A percentile compares a stretch with the other conserved stretches of the same genome.
These are phyloP conservation scores for Sclerospora graminicola DNA, from an alignment of 352 stramenopile genomes.

Conservation along the genomic window DNA sequence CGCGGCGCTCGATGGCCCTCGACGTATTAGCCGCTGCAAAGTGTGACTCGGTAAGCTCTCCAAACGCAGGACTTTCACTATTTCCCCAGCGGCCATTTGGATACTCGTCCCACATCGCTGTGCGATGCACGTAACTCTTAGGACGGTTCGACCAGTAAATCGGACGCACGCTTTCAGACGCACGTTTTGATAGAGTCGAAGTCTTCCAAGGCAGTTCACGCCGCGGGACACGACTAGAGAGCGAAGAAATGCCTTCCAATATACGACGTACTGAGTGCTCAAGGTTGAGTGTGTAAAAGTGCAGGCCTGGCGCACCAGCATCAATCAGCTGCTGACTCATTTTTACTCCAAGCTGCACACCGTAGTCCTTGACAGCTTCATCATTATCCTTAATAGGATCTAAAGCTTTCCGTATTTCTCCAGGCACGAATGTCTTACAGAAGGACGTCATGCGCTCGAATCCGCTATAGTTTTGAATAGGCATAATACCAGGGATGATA, in stretches of 20 bases:
- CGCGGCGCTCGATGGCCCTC: conserved; percentile 63
- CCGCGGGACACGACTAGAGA: conserved; percentile 38
- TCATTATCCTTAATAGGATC: conserved; percentile 94
- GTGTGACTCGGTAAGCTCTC: conserved; percentile 92
- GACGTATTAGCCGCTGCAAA: conserved; percentile 78
- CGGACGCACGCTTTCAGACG: conserved; percentile 86
- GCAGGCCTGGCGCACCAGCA: conserved; percentile 76
- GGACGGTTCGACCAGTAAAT: conserved; percentile 99
- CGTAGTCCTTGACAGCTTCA: conserved; percentile 93
- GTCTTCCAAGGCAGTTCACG: conserved; percentile 89
- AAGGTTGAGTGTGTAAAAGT: conserved; percentile 94
- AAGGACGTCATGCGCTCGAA: conserved; percentile 98
- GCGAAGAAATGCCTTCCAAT: conserved; percentile 61
- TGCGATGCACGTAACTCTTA: conserved; percentile 95
- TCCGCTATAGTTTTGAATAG: conserved; percentile 95
- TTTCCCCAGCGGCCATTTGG: conserved; percentile 95
- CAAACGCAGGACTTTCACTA: conserved; percentile 91
- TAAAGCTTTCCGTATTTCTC: conserved; percentile 68
- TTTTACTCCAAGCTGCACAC: conserved; percentile 90
- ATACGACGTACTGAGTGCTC: conserved; percentile 86
- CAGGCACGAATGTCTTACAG: conserved; percentile 91
- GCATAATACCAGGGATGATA: conserved; percentile 98
- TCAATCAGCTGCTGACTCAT: conserved; percentile 92
- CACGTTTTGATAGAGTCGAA: conserved; percentile 83
- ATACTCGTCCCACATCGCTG: conserved; percentile 97